A percentile compares a stretch with the other conserved stretches of the same genome.
Evolutionary conservation across 495 filamentous ascomycete species (phyloP).

Genomic region (Trichoderma orchidacearum): DNA sequence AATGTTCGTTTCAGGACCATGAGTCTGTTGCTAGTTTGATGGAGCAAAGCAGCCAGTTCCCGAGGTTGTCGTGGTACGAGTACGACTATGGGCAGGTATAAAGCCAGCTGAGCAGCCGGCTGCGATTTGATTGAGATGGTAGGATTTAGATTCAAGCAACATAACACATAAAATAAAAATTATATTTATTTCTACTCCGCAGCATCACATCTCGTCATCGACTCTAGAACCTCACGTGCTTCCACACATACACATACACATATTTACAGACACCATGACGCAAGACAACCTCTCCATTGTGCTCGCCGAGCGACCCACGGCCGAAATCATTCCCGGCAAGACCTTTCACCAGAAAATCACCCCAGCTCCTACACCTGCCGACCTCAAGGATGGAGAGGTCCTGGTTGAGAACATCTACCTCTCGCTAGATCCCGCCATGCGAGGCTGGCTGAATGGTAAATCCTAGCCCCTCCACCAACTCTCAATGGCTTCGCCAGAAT

Average conservation of each 20-base stretch:
- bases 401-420: slow-evolving; percentile 53
- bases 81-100: too few relatives aligned
- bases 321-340: slow-evolving; percentile 19
- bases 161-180: background rate
- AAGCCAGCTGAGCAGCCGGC: background rate
- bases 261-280: slow-evolving; percentile 10
- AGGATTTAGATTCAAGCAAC: too few relatives aligned
- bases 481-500: background rate
- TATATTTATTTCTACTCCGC: background rate
- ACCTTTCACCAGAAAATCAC: slow-evolving; percentile 37
- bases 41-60: too few relatives aligned
- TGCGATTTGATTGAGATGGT: background rate
- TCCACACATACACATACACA: background rate
- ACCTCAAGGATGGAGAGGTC: slow-evolving; percentile 40
- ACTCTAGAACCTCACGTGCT: background rate
- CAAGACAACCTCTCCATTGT: slow-evolving; percentile 22
- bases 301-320: slow-evolving; percentile 30
- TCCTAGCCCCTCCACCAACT: background rate
- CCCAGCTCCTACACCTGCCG: slow-evolving; percentile 21
- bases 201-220: background rate
- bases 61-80: too few relatives aligned
- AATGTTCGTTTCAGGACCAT: too few relatives aligned
- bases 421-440: slow-evolving; percentile 61
- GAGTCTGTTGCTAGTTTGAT: too few relatives aligned
- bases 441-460: slow-evolving; percentile 46